Conservation (phyloP, 2,329 filamentous ascomycete genomes). For the Ophiostoma angusticollis region DNA sequence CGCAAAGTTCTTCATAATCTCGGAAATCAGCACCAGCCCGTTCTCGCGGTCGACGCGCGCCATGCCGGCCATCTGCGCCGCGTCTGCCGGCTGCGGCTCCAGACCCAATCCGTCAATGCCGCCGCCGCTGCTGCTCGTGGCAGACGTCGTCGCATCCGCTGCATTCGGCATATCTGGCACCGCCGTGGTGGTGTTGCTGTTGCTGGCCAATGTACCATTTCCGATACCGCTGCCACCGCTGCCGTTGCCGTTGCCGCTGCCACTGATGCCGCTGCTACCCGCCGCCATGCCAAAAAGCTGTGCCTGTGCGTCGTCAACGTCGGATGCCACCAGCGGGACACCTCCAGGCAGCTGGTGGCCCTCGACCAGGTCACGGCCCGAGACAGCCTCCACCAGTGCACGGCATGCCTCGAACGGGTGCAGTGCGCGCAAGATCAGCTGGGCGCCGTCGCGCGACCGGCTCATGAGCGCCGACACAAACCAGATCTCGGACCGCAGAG, state of each 20-base stretch:
- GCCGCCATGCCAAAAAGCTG: conserved; percentile 4
- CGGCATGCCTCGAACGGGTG: conserved; percentile 29
- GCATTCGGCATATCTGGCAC: neutral
- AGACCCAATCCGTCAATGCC: conserved; percentile 25
- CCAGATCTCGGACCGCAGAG: conserved; percentile 47
- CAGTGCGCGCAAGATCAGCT: conserved; percentile 31
- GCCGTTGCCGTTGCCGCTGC: neutral
- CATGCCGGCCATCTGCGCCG: conserved; percentile 31
- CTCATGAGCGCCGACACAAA: conserved; percentile 51
- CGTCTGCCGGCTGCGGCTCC: conserved; percentile 35
- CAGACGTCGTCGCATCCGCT: neutral
- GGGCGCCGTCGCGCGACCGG: conserved; percentile 35
- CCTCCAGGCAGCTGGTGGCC: conserved; percentile 13
- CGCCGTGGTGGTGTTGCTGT: neutral
- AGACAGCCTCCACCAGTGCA: conserved; percentile 35
- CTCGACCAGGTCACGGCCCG: conserved; percentile 26
- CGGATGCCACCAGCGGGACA: neutral
- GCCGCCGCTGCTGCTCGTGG: too few relatives aligned
- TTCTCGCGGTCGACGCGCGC: conserved; percentile 46
- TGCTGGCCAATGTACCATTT: too few relatives aligned
- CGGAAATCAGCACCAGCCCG: conserved; percentile 43
- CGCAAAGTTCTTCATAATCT: conserved; percentile 35
- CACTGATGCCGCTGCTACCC: neutral
- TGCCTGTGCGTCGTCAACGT: neutral
- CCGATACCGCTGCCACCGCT: conserved; percentile 2